Evolutionary conservation across 2,329 filamentous ascomycete species (phyloP), one percentile per base, ranked within the genome.

Genomic region (Tolypocladium ophioglossoides): DNA sequence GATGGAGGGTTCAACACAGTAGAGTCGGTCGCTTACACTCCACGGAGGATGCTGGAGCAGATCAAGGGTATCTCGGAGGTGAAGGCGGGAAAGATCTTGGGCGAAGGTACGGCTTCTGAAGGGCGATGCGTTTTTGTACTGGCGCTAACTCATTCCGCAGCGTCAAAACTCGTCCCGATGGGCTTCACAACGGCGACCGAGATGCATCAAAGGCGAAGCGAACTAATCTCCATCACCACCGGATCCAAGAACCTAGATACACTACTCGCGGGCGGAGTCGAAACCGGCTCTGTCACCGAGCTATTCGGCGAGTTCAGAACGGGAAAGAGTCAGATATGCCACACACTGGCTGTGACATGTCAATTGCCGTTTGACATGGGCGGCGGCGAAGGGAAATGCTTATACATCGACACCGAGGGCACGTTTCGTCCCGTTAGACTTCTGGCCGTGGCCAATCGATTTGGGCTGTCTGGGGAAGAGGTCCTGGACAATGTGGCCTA

Each of bases 311-410:
- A 99, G 70, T 99, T 99, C 67, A 82, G 94, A 63, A 99, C 94
- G 0, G 95, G 94, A 70, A 99, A 99, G 74, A 96, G 91, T 75
- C 94, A 99, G 71, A 92, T 99, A 55, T 99, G 94, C 64, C 95
- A 99, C 69, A 99, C 94, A 0, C 78, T 99, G n/a, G 94, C 95
- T 0, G 94, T 99, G 34, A 99, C 94, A 49, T 99, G 95, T 68
- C 94, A 99, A 70, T 72, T 99, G 46, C 94, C 94, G 1, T 97
- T 99, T 68, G 94, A 99, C 67, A 97, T 97, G 92, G 95, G 94
- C 52, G 94, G 94, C 54, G 94, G 95, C 34, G 94, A 99, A 72
- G 94, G 94, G 49, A 99, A 99, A 69, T 99, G 95, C 66, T 78
- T 99, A 51, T 99, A 99, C 66, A 99, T 99, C 61, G 94, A 99